Percentiles rank a stretch among this genome's conserved stretches.
Evolutionary conservation across 2,329 filamentous ascomycete genomes (phyloP).

Genomic region (Paracorniculantispora psalliotae): DNA sequence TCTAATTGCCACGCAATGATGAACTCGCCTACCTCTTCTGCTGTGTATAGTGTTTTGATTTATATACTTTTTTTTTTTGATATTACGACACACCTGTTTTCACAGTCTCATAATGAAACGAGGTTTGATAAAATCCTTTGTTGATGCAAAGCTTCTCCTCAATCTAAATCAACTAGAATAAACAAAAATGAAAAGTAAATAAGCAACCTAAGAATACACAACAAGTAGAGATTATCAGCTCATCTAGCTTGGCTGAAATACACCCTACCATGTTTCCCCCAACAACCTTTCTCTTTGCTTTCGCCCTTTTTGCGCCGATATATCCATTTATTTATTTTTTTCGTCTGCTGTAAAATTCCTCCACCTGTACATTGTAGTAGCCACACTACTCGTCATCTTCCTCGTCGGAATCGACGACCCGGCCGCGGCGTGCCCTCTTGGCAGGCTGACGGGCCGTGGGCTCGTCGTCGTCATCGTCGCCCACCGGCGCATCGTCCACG

Average conservation of each 20-base stretch:
- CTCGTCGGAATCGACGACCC: conserved; percentile 52
- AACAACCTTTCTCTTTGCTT: neutral
- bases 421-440: conserved; percentile 45
- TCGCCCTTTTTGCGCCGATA: neutral
- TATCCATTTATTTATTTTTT: conserved; percentile 22
- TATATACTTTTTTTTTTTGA: too few species aligned
- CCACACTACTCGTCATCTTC: conserved; percentile 37
- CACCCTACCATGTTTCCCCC: neutral
- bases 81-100: too few species aligned
- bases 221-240: neutral
- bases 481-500: conserved; percentile 41
- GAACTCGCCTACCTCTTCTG: neutral
- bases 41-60: too few species aligned
- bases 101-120: too few species aligned
- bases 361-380: neutral
- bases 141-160: neutral
- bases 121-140: neutral
- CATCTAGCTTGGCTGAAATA: neutral
- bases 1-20: neutral
- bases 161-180: neutral
- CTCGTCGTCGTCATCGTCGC: conserved; percentile 40
- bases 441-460: conserved; percentile 36
- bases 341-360: conserved; percentile 1
- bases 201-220: conserved; percentile 1
- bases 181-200: neutral